These are phyloP conservation scores for Phaeotremella fagi DNA, from an alignment of 768 basidiomycete species.

Conservation along the genomic window DNA sequence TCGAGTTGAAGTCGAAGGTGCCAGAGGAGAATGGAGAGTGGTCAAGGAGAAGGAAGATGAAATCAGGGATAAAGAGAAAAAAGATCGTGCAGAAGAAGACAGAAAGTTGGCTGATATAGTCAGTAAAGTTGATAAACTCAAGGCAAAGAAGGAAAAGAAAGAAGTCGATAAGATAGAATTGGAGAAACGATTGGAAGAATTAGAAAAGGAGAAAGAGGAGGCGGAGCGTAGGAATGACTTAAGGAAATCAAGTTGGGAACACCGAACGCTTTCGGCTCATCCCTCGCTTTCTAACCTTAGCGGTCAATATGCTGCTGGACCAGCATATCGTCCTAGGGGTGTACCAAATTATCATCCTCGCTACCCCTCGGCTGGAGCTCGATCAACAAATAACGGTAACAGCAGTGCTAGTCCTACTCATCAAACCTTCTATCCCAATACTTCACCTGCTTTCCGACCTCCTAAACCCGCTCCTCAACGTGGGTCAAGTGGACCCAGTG, in stretches of 20 bases:
- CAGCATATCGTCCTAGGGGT: slow-evolving; percentile 25
- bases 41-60: slow-evolving; percentile 36
- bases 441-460: slow-evolving; percentile 21
- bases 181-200: slow-evolving; percentile 34
- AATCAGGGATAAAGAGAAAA: slow-evolving; percentile 32
- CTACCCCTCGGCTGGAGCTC: slow-evolving; percentile 29
- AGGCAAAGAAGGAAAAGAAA: slow-evolving; percentile 35
- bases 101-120: slow-evolving; percentile 32
- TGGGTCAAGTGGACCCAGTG: not conserved
- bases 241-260: slow-evolving; percentile 5
- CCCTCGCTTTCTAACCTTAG: slow-evolving; percentile 22
- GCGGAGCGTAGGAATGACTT: slow-evolving; percentile 32
- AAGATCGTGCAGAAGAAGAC: slow-evolving; percentile 35
- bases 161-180: slow-evolving; percentile 37
- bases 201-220: slow-evolving; percentile 35
- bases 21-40: slow-evolving; percentile 21
- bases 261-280: slow-evolving; percentile 22
- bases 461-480: slow-evolving; percentile 1
- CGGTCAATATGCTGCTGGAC: slow-evolving; percentile 25
- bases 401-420: slow-evolving; percentile 25
- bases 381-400: not conserved
- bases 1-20: slow-evolving; percentile 26
- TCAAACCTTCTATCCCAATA: slow-evolving; percentile 21
- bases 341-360: slow-evolving; percentile 31
- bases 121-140: slow-evolving; percentile 40